Evolutionary conservation across 257 asterid genomes (phyloP).

Genomic region (Pogostemon cablin): DNA sequence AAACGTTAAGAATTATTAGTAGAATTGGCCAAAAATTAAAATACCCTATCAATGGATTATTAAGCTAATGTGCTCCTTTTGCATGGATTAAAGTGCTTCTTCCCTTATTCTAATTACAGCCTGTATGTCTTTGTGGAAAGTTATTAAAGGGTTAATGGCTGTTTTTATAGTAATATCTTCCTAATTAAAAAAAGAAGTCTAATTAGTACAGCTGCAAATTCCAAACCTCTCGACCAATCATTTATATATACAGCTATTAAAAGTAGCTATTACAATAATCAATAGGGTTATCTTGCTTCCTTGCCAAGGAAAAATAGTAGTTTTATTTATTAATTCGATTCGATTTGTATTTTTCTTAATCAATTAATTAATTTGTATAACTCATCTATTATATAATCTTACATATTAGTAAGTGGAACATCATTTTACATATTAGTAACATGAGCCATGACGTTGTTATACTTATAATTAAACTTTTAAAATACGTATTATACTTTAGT

Average conservation of each 20-base stretch:
- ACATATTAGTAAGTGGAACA: too few relatives aligned
- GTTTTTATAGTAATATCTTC: not conserved
- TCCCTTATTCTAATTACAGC: slow-evolving; percentile 22
- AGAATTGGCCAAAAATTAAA: not conserved
- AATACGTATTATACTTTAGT: too few relatives aligned
- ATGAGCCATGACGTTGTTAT: too few relatives aligned
- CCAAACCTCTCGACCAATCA: slow-evolving; percentile 22
- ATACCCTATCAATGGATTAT: slow-evolving; percentile 10
- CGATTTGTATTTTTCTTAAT: too few relatives aligned
- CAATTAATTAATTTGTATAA: too few relatives aligned
- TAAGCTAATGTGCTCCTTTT: slow-evolving; percentile 3
- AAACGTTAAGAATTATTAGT: not conserved
- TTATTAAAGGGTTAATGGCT: slow-evolving; percentile 37
- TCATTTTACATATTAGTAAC: too few relatives aligned
- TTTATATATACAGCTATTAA: slow-evolving; percentile 23
- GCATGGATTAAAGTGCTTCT: slow-evolving; percentile 34
- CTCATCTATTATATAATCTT: too few relatives aligned
- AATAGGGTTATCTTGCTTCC: not conserved
- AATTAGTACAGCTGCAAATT: slow-evolving; percentile 33
- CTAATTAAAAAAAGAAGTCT: slow-evolving; percentile 10
- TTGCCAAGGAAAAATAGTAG: too few relatives aligned
- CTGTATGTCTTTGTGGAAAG: slow-evolving; percentile 42
- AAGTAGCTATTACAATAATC: slow-evolving; percentile 2
- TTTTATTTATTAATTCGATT: too few relatives aligned
- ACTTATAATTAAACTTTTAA: too few relatives aligned